Conservation (phyloP, 2,329 filamentous ascomycete genomes). For the Microsporum canis region DNA sequence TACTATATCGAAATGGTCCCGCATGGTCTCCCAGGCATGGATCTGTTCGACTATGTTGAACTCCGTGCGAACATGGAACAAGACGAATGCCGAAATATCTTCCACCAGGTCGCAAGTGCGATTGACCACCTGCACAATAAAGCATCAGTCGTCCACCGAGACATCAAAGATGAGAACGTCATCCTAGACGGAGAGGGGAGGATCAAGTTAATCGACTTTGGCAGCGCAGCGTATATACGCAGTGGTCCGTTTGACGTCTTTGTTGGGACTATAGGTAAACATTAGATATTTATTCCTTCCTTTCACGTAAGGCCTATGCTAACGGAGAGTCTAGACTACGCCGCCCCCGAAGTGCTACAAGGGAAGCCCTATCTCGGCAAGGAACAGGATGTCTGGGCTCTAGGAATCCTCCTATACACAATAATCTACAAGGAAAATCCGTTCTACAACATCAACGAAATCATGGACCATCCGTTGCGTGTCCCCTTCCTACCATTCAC, state of each 20-base stretch:
- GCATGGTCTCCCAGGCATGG: conserved; percentile 92
- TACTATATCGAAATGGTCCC: conserved; percentile 98
- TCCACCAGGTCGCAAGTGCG: conserved; percentile 80
- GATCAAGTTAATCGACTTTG: conserved; percentile 97
- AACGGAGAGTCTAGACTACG: conserved; percentile 60
- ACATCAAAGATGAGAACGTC: conserved; percentile 99
- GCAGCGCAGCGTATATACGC: conserved; percentile 95
- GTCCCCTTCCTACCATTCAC: conserved; percentile 58
- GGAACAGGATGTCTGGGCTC: conserved; percentile 95
- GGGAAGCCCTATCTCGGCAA: conserved; percentile 87
- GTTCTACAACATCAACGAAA: conserved; percentile 98
- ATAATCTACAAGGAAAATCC: conserved; percentile 99
- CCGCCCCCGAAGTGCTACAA: conserved; percentile 91
- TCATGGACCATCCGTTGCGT: conserved; percentile 90
- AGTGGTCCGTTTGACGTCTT: conserved; percentile 98
- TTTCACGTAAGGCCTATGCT: not conserved
- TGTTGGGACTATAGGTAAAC: conserved; percentile 89
- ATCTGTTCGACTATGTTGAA: conserved; percentile 98
- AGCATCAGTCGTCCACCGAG: conserved; percentile 84
- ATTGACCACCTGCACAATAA: conserved; percentile 85
- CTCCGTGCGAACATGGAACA: conserved; percentile 94
- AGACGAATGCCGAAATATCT: conserved; percentile 84
- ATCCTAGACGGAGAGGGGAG: conserved; percentile 88
- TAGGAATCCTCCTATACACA: conserved; percentile 93
- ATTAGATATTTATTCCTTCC: not conserved